Percentiles rank a stretch among this genome's conserved stretches.
phyloP scores from a whole-genome alignment of 2,329 filamentous ascomycete species.

The Pestalotiopsis sp. region DNA sequence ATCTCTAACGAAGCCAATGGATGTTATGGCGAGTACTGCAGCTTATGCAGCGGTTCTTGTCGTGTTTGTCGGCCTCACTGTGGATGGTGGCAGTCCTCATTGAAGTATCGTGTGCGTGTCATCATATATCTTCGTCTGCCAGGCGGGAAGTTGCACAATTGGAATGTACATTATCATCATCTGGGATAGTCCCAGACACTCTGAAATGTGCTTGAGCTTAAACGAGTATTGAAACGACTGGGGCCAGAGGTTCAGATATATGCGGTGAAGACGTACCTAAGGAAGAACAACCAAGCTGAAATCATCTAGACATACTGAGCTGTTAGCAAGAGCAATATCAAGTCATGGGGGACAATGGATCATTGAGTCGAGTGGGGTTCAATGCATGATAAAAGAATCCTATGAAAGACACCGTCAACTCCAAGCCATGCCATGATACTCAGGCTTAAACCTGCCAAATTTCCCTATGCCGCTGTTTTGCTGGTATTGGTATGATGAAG shows the following conservation, averaged over 20 bases:
- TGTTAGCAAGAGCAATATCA: not conserved
- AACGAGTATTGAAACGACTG: not conserved
- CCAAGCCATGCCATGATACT: slow-evolving; percentile 2
- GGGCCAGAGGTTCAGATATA: not conserved
- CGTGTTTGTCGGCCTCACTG: slow-evolving; percentile 19
- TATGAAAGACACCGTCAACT: slow-evolving; percentile 10
- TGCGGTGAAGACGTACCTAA: not conserved
- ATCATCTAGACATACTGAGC: not conserved
- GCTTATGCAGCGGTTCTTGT: slow-evolving; percentile 22
- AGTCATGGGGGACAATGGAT: not conserved
- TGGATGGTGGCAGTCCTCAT: not conserved
- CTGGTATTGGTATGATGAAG: not conserved
- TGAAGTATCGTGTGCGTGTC: too few species aligned
- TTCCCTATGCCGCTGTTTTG: not conserved
- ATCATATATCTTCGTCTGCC: too few species aligned
- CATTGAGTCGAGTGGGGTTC: not conserved
- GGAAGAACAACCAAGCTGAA: not conserved
- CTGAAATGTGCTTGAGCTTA: not conserved
- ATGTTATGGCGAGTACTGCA: slow-evolving; percentile 23
- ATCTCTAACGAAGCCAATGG: slow-evolving; percentile 16
- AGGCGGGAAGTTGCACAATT: too few species aligned
- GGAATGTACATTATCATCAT: not conserved
- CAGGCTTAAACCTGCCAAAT: not conserved
- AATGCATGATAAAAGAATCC: slow-evolving; percentile 5
- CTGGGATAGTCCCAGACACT: not conserved